Evolutionary conservation across 768 basidiomycete species (phyloP).

Genomic region (Rhodotorula kratochvilovae): DNA sequence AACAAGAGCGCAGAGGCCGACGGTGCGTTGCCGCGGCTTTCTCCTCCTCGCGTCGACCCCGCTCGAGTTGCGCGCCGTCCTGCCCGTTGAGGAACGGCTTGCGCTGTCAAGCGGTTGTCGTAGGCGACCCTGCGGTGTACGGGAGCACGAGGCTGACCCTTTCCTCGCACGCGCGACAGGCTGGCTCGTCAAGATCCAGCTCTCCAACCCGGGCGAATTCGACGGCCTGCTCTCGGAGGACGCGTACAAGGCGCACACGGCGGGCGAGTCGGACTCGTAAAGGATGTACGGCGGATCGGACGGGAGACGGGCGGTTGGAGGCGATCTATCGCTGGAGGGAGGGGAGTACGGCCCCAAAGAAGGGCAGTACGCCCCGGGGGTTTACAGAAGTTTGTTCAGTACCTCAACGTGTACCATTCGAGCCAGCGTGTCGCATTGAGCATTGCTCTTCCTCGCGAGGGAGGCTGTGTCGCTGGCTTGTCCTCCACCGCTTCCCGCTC

Average conservation of each 20-base stretch:
- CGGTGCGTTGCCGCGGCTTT: slow-evolving; percentile 54
- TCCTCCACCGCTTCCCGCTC: neutral
- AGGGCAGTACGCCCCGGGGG: too few species aligned
- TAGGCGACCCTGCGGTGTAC: neutral
- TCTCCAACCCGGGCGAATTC: slow-evolving; percentile 74
- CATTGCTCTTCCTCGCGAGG: neutral
- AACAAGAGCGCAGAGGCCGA: slow-evolving; percentile 81
- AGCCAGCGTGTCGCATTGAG: neutral
- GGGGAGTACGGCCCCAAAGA: too few species aligned
- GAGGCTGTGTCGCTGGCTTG: too few species aligned
- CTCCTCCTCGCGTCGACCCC: neutral
- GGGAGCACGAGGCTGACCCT: neutral
- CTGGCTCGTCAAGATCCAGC: slow-evolving; percentile 91
- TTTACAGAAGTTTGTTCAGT: neutral
- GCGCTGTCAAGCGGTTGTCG: too few species aligned
- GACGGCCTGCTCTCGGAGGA: slow-evolving; percentile 67
- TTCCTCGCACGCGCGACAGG: slow-evolving; percentile 53
- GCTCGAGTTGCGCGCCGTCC: neutral
- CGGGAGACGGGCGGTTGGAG: neutral
- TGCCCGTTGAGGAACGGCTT: neutral
- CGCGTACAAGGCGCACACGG: slow-evolving; percentile 65
- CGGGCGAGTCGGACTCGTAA: slow-evolving; percentile 45
- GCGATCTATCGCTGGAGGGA: too few species aligned
- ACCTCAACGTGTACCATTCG: slow-evolving; percentile 1
- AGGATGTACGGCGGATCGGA: neutral